phyloP scores from a whole-genome alignment of 2,329 filamentous ascomycete species.

The Colletotrichum godetiae region DNA sequence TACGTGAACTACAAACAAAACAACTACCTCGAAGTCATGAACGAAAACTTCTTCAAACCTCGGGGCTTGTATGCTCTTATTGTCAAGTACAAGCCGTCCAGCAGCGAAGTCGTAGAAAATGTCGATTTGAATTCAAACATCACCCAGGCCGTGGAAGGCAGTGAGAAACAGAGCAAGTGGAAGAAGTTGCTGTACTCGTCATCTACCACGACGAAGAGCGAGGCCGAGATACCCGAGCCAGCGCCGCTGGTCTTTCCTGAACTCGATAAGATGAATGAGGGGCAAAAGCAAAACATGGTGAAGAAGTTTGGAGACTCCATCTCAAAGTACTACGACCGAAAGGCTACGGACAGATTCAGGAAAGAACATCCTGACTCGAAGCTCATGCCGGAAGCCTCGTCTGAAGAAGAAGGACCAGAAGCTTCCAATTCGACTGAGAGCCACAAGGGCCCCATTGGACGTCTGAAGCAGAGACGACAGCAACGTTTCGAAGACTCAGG shows the following conservation, averaged over 20 bases:
- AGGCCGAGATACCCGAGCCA: neutral
- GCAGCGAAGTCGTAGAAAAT: neutral
- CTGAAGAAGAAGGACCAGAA: neutral
- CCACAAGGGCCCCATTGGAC: neutral
- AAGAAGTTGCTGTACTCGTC: neutral
- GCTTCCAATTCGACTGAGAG: neutral
- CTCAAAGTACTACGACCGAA: neutral
- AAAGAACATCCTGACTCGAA: neutral
- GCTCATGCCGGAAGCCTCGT: neutral
- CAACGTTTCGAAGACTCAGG: neutral
- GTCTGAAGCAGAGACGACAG: neutral
- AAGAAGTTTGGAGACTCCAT: neutral
- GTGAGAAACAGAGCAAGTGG: neutral
- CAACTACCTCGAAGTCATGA: conserved; percentile 12
- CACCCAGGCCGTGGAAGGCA: neutral
- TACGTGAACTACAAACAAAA: conserved; percentile 13
- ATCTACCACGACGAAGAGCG: neutral
- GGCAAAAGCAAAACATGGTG: neutral
- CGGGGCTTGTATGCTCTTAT: conserved; percentile 3
- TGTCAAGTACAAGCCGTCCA: neutral
- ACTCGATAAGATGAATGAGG: neutral
- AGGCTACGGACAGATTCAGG: neutral
- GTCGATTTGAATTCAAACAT: neutral
- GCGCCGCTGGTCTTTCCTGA: neutral
- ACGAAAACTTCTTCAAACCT: conserved; percentile 7